A percentile compares a stretch with the other conserved stretches of the same genome.
phyloP scores from a whole-genome alignment of 2,329 filamentous ascomycete species.

The Neofusicoccum cordaticola region DNA sequence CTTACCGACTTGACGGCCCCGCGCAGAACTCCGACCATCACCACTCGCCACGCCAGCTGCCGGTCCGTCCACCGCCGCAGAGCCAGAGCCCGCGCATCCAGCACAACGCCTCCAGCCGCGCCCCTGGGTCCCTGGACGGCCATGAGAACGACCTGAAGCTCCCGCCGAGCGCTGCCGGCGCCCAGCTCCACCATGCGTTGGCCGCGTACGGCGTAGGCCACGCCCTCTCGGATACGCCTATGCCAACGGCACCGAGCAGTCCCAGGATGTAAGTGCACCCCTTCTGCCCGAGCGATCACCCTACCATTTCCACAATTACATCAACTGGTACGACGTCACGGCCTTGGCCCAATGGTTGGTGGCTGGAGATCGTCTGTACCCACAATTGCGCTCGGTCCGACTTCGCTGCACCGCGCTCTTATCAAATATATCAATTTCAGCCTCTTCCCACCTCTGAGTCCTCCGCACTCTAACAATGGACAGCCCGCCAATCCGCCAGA shows the following conservation, averaged over 20 bases:
- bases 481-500: constrained; percentile 67
- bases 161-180: constrained; percentile 20
- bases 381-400: constrained; percentile 17
- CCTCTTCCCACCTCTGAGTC: constrained; percentile 18
- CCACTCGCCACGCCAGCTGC: constrained; percentile 22
- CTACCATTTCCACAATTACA: constrained; percentile 16
- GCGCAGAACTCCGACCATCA: constrained; percentile 23
- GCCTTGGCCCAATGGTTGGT: neutral
- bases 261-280: constrained; percentile 56
- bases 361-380: constrained; percentile 16
- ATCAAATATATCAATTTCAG: constrained; percentile 15
- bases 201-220: constrained; percentile 47
- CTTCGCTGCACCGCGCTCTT: constrained; percentile 12
- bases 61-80: constrained; percentile 21
- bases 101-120: neutral
- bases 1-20: constrained; percentile 24
- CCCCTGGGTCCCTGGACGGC: constrained; percentile 1
- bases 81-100: constrained; percentile 17
- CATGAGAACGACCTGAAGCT: constrained; percentile 32
- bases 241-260: constrained; percentile 60
- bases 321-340: constrained; percentile 13
- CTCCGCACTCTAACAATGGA: constrained; percentile 21
- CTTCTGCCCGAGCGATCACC: neutral
- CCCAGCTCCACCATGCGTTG: constrained; percentile 12
- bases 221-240: constrained; percentile 61